Evolutionary conservation across 1,284 basidiomycete species (phyloP).

Genomic region (Schizophyllum amplum): DNA sequence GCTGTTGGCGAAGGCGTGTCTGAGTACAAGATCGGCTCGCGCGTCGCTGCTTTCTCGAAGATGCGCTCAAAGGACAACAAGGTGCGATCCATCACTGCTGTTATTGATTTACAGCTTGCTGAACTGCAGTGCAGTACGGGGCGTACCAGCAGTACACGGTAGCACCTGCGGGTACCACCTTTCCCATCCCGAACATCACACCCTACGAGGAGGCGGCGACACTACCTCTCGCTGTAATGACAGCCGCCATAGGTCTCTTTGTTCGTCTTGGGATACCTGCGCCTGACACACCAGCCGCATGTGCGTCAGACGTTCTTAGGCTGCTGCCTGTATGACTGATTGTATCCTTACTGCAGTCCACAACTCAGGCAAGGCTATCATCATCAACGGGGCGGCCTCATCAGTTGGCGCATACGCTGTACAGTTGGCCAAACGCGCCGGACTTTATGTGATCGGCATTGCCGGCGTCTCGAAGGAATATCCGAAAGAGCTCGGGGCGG

Average conservation of each 20-base stretch:
- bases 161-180: neutral
- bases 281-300: neutral
- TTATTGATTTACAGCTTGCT: neutral
- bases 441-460: neutral
- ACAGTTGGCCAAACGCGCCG: neutral
- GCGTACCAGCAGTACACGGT: neutral
- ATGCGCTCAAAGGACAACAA: neutral
- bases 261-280: neutral
- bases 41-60: constrained; percentile 20
- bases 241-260: neutral
- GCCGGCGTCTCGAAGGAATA: neutral
- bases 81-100: neutral
- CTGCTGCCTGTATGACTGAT: neutral
- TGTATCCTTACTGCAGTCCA: neutral
- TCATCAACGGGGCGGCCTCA: neutral
- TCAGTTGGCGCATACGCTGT: neutral
- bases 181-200: neutral
- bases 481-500: neutral
- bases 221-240: neutral
- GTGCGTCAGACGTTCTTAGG: neutral
- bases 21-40: constrained; percentile 30
- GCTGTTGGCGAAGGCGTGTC: constrained; percentile 24
- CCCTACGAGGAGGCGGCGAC: neutral
- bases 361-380: neutral
- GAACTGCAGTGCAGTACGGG: neutral